Evolutionary conservation across 495 filamentous ascomycete genomes (phyloP).

Genomic region (Cryomyces minteri): DNA sequence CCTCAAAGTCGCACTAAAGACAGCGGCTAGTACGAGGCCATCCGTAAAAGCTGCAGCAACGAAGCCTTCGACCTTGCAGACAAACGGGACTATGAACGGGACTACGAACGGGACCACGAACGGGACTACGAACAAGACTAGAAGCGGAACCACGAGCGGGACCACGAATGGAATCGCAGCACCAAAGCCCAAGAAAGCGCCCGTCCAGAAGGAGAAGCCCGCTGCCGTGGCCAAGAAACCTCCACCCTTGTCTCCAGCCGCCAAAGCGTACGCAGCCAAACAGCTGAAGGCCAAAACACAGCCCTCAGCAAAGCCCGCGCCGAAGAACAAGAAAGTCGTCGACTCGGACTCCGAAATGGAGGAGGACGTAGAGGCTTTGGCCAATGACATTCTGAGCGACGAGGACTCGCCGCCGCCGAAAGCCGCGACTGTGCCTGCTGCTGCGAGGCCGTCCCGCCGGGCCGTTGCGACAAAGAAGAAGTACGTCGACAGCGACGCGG

Average conservation of each 20-base stretch:
- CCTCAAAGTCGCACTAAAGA: constrained; percentile 9
- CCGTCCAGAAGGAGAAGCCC: constrained; percentile 17
- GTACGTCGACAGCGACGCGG: constrained; percentile 37
- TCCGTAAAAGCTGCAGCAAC: constrained; percentile 15
- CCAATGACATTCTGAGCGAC: constrained; percentile 38
- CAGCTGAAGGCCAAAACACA: constrained; percentile 34
- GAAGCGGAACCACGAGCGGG: background rate
- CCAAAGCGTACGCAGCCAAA: constrained; percentile 68
- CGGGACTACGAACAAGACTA: background rate
- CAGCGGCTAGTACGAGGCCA: constrained; percentile 12
- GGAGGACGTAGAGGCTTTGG: constrained; percentile 26
- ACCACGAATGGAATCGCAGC: constrained; percentile 16
- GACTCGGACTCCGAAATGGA: constrained; percentile 8
- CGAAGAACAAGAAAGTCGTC: constrained; percentile 20
- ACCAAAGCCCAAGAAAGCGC: constrained; percentile 24
- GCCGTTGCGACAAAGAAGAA: constrained; percentile 30
- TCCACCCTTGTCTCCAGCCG: constrained; percentile 46
- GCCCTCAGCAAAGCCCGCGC: constrained; percentile 9
- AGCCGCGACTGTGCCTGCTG: constrained; percentile 17
- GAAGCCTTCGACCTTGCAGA: background rate
- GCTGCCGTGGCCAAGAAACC: constrained; percentile 27
- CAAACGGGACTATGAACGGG: background rate
- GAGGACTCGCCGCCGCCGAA: constrained; percentile 17
- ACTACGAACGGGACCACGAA: background rate
- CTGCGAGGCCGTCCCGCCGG: constrained; percentile 32